These are phyloP conservation scores for Colletotrichum sp. DNA, from an alignment of 2,329 filamentous ascomycete genomes.

Conservation along the genomic window DNA sequence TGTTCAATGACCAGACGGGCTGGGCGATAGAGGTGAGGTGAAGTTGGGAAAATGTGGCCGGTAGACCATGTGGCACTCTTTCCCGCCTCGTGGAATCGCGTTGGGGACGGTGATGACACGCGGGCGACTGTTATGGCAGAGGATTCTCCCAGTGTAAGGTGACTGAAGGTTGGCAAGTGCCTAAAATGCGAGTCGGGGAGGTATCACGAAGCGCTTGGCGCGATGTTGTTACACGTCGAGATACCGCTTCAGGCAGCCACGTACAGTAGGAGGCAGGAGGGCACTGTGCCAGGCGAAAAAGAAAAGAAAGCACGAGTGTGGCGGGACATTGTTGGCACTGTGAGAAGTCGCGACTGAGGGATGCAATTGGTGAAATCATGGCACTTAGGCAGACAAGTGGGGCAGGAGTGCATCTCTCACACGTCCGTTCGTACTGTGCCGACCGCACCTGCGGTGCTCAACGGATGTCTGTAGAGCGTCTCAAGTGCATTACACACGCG, in stretches of 20 bases:
- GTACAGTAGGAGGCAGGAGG: background rate
- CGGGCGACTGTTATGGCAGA: background rate
- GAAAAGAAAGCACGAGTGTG: background rate
- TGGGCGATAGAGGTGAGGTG: background rate
- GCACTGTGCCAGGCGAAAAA: background rate
- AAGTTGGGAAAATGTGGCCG: background rate
- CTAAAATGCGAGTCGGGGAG: background rate
- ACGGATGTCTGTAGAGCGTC: background rate
- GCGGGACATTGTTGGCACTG: background rate
- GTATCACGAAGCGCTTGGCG: slow-evolving; percentile 10
- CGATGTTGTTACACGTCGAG: background rate
- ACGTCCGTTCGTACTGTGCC: background rate
- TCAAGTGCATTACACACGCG: background rate
- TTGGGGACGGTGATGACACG: background rate
- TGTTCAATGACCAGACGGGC: background rate
- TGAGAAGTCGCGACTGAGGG: background rate
- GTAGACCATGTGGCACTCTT: background rate
- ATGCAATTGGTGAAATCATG: background rate
- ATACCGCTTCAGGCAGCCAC: slow-evolving; percentile 9
- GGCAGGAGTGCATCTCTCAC: no score
- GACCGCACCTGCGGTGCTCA: background rate
- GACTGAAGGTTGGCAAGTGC: background rate
- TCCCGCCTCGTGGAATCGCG: background rate
- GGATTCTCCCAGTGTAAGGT: background rate
- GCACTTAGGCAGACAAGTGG: background rate